phyloP scores from a whole-genome alignment of 208 protist genomes.

The Acanthamoeba sp. region DNA sequence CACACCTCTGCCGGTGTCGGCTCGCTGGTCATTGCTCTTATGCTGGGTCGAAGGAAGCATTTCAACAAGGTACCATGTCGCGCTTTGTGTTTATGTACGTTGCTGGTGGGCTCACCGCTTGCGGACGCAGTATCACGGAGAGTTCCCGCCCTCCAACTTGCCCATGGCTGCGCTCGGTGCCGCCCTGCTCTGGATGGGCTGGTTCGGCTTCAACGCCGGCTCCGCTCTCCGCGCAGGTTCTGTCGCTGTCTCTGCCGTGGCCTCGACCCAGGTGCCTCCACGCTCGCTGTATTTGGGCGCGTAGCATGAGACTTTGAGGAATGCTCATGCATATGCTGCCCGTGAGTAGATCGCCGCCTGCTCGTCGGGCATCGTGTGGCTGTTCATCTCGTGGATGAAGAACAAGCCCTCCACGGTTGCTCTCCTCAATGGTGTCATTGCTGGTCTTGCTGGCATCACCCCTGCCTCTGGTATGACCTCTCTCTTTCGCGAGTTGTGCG shows the following conservation, averaged over 20 bases:
- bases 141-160: conserved; percentile 83
- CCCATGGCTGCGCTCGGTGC: conserved; percentile 83
- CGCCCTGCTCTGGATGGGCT: conserved; percentile 88
- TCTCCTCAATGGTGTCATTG: conserved; percentile 88
- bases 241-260: conserved; percentile 84
- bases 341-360: conserved; percentile 86
- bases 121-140: conserved; percentile 84
- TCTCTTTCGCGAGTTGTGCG: no score
- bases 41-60: conserved; percentile 80
- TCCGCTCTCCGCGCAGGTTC: conserved; percentile 80
- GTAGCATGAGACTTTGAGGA: no score
- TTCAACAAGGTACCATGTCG: conserved; percentile 60
- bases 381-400: conserved; percentile 77
- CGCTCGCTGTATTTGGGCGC: no score
- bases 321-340: no score
- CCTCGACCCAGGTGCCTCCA: no score
- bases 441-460: conserved; percentile 89
- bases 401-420: conserved; percentile 43
- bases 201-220: conserved; percentile 92
- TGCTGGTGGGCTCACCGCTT: no score
- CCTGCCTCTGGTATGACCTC: no score
- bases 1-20: conserved; percentile 87
- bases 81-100: no score
- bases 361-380: conserved; percentile 72
- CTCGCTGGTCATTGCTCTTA: conserved; percentile 80